phyloP scores from a whole-genome alignment of 2,329 filamentous ascomycete species.

The Pseudogymnoascus sp. region DNA sequence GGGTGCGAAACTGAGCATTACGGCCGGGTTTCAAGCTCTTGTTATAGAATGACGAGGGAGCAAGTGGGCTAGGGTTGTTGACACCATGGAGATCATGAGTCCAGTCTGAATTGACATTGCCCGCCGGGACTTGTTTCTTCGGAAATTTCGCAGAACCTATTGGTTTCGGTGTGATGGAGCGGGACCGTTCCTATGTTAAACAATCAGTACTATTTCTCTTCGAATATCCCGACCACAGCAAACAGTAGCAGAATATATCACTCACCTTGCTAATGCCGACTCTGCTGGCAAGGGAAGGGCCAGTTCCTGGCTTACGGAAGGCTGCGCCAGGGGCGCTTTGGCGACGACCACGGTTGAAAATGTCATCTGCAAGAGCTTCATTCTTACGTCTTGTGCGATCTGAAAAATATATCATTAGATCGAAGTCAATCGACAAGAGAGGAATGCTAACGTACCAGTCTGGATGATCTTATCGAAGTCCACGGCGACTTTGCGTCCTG shows the following conservation, averaged over 20 bases:
- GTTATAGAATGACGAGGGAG: constrained; percentile 33
- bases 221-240: background rate
- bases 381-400: constrained; percentile 61
- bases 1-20: constrained; percentile 20
- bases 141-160: constrained; percentile 18
- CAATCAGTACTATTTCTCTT: constrained; percentile 15
- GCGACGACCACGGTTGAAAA: constrained; percentile 55
- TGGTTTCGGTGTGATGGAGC: constrained; percentile 3
- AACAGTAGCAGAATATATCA: background rate
- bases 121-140: constrained; percentile 33
- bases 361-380: constrained; percentile 60
- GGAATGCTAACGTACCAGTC: constrained; percentile 20
- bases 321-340: constrained; percentile 43
- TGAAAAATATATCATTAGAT: constrained; percentile 11
- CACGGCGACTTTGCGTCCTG: constrained; percentile 24
- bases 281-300: constrained; percentile 58
- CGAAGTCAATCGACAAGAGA: background rate
- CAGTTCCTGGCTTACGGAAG: constrained; percentile 35
- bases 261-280: constrained; percentile 64
- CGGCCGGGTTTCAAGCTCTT: constrained; percentile 20
- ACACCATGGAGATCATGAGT: constrained; percentile 58
- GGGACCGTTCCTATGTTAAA: background rate
- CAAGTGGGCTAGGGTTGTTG: constrained; percentile 34
- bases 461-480: constrained; percentile 29
- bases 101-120: constrained; percentile 60